Conservation (phyloP, 208 protist genomes). For the Leishmania major region DNA sequence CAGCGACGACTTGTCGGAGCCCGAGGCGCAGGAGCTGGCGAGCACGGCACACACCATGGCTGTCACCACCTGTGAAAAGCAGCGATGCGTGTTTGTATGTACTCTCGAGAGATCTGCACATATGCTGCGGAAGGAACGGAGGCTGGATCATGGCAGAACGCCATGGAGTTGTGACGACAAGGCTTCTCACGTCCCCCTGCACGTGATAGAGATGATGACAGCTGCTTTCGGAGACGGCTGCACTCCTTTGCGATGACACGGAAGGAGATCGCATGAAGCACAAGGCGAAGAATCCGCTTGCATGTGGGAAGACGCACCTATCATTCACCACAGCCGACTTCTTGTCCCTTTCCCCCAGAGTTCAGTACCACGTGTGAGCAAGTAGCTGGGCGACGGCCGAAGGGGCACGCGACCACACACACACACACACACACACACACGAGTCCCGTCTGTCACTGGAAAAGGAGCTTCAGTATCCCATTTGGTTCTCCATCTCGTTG, state of each 20-base stretch:
- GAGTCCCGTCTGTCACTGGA: background rate
- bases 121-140: background rate
- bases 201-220: background rate
- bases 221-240: background rate
- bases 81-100: background rate
- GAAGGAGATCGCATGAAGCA: background rate
- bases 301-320: background rate
- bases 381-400: too few species aligned
- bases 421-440: too few species aligned
- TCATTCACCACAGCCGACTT: background rate
- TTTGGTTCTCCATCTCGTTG: slow-evolving; percentile 61
- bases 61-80: background rate
- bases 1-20: slow-evolving; percentile 81
- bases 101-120: background rate
- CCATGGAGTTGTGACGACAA: background rate
- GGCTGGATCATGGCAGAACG: background rate
- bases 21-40: slow-evolving; percentile 85
- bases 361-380: background rate
- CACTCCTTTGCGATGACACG: background rate
- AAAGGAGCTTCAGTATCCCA: slow-evolving; percentile 12
- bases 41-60: slow-evolving; percentile 45
- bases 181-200: background rate
- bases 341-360: background rate
- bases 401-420: background rate
- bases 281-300: background rate